phyloP scores from a whole-genome alignment of 1,284 basidiomycete genomes.

The Ceratobasidium sp. region DNA sequence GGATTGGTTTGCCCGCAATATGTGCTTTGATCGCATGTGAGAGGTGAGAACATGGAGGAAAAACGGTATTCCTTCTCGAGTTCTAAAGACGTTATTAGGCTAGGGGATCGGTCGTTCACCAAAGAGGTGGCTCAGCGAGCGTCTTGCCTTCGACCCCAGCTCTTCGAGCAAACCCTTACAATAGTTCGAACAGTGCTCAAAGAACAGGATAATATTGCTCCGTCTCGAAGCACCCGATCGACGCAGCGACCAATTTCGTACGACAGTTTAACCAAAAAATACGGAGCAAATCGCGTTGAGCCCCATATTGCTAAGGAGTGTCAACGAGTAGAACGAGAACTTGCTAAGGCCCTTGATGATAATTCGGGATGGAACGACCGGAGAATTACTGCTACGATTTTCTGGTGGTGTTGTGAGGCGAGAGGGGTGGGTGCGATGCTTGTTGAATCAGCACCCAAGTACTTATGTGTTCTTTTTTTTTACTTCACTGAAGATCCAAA shows the following conservation, averaged over 20 bases:
- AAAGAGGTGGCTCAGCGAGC: constrained; percentile 41
- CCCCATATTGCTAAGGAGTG: constrained; percentile 40
- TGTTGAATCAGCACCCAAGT: background rate
- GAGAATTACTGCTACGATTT: constrained; percentile 39
- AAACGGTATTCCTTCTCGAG: background rate
- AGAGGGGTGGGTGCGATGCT: constrained; percentile 14
- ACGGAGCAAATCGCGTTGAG: constrained; percentile 38
- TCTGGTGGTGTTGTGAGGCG: constrained; percentile 41
- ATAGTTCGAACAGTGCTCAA: constrained; percentile 40
- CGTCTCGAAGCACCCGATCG: constrained; percentile 35
- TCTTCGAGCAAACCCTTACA: constrained; percentile 35
- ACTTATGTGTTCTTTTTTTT: constrained; percentile 19
- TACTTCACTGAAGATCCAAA: constrained; percentile 19
- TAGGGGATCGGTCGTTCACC: constrained; percentile 37
- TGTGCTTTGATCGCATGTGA: constrained; percentile 41
- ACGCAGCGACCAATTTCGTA: constrained; percentile 39
- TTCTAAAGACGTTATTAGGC: constrained; percentile 9
- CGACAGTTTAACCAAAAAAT: constrained; percentile 41
- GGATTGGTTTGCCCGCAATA: constrained; percentile 37
- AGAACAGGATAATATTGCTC: constrained; percentile 39
- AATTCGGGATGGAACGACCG: constrained; percentile 34
- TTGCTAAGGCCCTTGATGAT: constrained; percentile 35
- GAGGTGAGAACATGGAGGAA: constrained; percentile 22
- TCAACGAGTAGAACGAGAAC: constrained; percentile 35
- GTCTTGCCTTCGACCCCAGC: constrained; percentile 38